Evolutionary conservation across 495 filamentous ascomycete species (phyloP).

Genomic region (Darksidea phi): DNA sequence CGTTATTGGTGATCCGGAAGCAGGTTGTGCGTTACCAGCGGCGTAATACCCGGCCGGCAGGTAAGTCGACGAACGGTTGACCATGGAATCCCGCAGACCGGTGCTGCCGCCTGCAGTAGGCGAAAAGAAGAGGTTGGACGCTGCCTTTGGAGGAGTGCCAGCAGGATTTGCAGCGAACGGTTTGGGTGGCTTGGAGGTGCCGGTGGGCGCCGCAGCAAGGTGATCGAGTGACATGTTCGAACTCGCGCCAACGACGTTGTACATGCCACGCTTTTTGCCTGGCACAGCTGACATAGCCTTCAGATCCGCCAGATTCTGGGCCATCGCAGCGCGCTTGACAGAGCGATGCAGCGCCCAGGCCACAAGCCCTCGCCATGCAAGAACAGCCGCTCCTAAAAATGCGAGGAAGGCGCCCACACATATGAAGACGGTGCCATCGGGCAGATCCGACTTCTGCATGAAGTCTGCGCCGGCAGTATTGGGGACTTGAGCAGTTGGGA

Average conservation of each 20-base stretch:
- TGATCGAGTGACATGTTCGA: conserved; percentile 46
- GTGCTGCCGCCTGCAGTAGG: conserved; percentile 68
- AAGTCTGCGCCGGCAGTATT: conserved; percentile 83
- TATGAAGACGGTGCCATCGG: conserved; percentile 96
- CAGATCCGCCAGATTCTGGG: conserved; percentile 64
- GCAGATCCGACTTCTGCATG: conserved; percentile 88
- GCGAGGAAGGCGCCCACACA: conserved; percentile 84
- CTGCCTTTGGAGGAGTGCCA: conserved; percentile 52
- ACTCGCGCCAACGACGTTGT: conserved; percentile 37
- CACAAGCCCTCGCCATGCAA: conserved; percentile 84
- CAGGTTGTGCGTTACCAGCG: conserved; percentile 57
- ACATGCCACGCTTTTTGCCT: conserved; percentile 44
- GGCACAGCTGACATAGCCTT: conserved; percentile 52
- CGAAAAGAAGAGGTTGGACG: conserved; percentile 76
- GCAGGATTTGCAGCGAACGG: conserved; percentile 46
- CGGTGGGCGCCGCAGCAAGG: conserved; percentile 46
- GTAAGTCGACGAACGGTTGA: conserved; percentile 66
- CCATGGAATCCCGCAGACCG: conserved; percentile 42
- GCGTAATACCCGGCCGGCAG: conserved; percentile 93
- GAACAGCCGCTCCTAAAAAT: conserved; percentile 71
- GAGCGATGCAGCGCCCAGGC: conserved; percentile 91
- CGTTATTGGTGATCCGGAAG: conserved; percentile 47
- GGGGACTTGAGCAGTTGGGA: conserved; percentile 68
- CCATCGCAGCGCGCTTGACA: conserved; percentile 73
- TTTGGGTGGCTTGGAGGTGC: conserved; percentile 42